A percentile compares a stretch with the other conserved stretches of the same genome.
These are phyloP conservation scores for Agaricales sp. DNA, from an alignment of 1,284 basidiomycete species.

Conservation along the genomic window DNA sequence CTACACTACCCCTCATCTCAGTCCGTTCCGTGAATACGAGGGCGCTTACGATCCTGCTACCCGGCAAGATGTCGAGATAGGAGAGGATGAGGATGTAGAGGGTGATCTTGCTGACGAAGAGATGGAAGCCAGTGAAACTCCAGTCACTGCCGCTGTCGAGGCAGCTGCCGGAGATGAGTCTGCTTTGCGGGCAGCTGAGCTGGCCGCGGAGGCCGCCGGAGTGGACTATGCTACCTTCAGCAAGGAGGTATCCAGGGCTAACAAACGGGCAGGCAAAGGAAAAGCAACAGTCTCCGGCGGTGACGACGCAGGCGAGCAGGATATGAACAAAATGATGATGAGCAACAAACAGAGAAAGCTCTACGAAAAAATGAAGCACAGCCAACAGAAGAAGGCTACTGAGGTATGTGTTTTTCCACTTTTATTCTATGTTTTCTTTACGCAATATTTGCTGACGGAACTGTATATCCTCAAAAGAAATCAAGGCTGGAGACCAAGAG, in stretches of 20 bases:
- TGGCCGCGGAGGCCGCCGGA: constrained; percentile 88
- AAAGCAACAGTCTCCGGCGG: constrained; percentile 16
- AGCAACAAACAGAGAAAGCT: constrained; percentile 95
- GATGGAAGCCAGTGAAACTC: constrained; percentile 18
- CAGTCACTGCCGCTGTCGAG: constrained; percentile 38
- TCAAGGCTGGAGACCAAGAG: constrained; percentile 53
- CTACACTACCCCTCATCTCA: constrained; percentile 86
- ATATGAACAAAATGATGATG: constrained; percentile 98
- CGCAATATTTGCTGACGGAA: constrained; percentile 2
- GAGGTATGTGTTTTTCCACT: constrained; percentile 52
- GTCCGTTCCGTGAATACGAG: constrained; percentile 84
- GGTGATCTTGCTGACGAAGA: constrained; percentile 23
- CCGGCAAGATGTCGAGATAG: constrained; percentile 26
- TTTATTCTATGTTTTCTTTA: constrained; percentile 4
- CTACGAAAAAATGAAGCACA: constrained; percentile 93
- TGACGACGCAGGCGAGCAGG: constrained; percentile 52
- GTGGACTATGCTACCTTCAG: constrained; percentile 80
- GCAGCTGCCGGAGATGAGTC: constrained; percentile 57
- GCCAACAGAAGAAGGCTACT: constrained; percentile 66
- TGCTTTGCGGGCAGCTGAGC: constrained; percentile 79
- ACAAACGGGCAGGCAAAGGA: constrained; percentile 13
- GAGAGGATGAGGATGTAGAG: neutral
- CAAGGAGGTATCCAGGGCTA: constrained; percentile 57
- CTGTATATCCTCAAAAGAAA: constrained; percentile 30
- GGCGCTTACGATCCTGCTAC: constrained; percentile 69